Conservation (phyloP, 345 rosid species). For the Moringa oleifera region DNA sequence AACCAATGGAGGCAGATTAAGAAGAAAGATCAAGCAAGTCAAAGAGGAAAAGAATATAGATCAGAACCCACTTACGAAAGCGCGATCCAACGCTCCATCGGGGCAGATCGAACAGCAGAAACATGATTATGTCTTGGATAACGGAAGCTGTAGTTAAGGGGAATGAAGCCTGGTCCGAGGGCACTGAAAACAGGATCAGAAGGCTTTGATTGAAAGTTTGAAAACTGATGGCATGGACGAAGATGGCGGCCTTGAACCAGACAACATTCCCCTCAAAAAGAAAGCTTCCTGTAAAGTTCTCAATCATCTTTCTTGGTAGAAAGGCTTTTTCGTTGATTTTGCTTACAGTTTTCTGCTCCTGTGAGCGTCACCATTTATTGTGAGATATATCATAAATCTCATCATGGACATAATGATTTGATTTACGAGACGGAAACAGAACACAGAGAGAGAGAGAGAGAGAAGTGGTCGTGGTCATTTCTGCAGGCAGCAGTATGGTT, state of each 20-base stretch:
- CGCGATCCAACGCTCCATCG: neutral
- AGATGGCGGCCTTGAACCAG: constrained; percentile 45
- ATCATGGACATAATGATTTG: constrained; percentile 26
- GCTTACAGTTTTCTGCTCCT: no score
- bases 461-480: constrained; percentile 28
- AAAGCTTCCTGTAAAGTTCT: constrained; percentile 26
- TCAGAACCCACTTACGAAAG: neutral
- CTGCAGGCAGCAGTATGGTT: constrained; percentile 6
- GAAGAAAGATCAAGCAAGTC: neutral
- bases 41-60: neutral
- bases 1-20: neutral
- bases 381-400: constrained; percentile 1
- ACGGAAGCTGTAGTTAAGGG: constrained; percentile 48
- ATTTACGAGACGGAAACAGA: constrained; percentile 17
- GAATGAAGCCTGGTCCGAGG: constrained; percentile 97
- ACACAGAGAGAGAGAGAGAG: constrained; percentile 16
- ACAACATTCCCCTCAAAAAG: constrained; percentile 56
- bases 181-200: constrained; percentile 3
- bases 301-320: no score
- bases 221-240: no score
- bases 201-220: no score
- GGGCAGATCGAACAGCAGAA: no score
- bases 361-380: neutral
- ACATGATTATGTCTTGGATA: no score
- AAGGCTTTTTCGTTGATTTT: neutral